Evolutionary conservation across 116 monocot species (phyloP).

Genomic region (Papilionanthe hybrid): DNA sequence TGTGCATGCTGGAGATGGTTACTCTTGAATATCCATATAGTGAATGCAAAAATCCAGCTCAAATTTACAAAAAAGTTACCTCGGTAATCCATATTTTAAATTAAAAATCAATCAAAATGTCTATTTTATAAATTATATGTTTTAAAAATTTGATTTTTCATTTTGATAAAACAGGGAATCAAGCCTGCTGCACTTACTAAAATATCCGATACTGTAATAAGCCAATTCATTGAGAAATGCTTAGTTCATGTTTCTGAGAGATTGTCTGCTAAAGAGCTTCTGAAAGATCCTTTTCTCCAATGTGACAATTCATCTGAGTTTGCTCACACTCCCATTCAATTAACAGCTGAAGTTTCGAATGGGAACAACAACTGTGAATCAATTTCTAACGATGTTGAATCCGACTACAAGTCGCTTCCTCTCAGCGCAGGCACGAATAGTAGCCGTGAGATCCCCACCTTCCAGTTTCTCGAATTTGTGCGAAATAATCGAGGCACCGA

Average conservation of each 20-base stretch:
- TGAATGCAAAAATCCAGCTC: conserved; percentile 84
- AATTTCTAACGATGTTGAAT: conserved; percentile 34
- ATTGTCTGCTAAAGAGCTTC: conserved; percentile 54
- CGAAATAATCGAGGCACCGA: conserved; percentile 35
- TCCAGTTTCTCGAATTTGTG: conserved; percentile 25
- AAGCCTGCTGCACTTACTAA: conserved; percentile 57
- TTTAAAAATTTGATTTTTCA: background rate
- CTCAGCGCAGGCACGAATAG: conserved; percentile 7
- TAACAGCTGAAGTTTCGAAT: background rate
- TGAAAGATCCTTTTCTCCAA: conserved; percentile 57
- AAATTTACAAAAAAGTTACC: conserved; percentile 83
- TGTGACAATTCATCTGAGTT: conserved; percentile 9
- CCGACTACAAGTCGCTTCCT: conserved; percentile 17
- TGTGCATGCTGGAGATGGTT: conserved; percentile 89
- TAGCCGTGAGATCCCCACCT: background rate
- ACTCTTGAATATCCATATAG: conserved; percentile 89
- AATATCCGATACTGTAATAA: conserved; percentile 31
- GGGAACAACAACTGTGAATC: background rate
- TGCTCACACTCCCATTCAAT: conserved; percentile 7
- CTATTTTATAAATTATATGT: background rate
- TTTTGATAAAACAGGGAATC: conserved; percentile 33
- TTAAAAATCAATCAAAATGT: background rate
- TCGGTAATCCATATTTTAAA: conserved; percentile 37
- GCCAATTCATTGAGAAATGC: conserved; percentile 64
- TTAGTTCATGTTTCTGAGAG: conserved; percentile 54